Evolutionary conservation across 192 early-diverging fungal genomes (phyloP), one percentile per base, ranked within the genome.

Genomic region (Coemansia sp.): DNA sequence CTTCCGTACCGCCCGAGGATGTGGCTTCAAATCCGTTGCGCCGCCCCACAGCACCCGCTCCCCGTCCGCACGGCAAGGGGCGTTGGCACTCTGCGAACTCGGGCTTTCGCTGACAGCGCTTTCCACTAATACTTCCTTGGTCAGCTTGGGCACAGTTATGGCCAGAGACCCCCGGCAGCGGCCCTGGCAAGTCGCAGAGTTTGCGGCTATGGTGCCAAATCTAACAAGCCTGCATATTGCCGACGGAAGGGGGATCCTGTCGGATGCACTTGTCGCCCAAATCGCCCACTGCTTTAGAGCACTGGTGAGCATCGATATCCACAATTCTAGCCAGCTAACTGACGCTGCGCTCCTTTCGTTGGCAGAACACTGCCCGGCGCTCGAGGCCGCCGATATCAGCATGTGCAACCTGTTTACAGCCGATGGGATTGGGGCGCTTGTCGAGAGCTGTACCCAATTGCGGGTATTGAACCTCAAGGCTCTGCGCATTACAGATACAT

Each of bases 241-340:
- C 19, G 67, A 61, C 10, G 23, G 45, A 16, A 60, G 60, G 38
- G 48, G 38, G 38, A 46, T 38, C 32, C 40, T 64, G 7, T 60
- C 51, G 3, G 51, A 71, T 26, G 41, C 29, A 3, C 38, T 71
- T 44, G 29, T 64, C 7, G 41, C 26, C 11, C 51, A 33, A 8
- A 38, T 71, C 20, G 50, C 52, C 27, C 45, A 26, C 7, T 16
- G 45, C 7, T 57, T 48, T 17, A 46, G 17, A 0, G 23, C 20
- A n/a, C 32, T 71, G 18, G 14, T 32, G 8, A 39, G 21, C n/a
- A 30, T 71, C 6, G 60, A 51, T 16, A 38, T 71, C 19, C 54
- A 43, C 17, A 56, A 64, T 27, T 64, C 55, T 0, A 16, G 42
- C 19, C 54, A 41, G 7, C 31, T 71, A 9, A 29, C 47, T 4